phyloP scores from a whole-genome alignment of 2,329 filamentous ascomycete species.

The Helminthosporium solani region DNA sequence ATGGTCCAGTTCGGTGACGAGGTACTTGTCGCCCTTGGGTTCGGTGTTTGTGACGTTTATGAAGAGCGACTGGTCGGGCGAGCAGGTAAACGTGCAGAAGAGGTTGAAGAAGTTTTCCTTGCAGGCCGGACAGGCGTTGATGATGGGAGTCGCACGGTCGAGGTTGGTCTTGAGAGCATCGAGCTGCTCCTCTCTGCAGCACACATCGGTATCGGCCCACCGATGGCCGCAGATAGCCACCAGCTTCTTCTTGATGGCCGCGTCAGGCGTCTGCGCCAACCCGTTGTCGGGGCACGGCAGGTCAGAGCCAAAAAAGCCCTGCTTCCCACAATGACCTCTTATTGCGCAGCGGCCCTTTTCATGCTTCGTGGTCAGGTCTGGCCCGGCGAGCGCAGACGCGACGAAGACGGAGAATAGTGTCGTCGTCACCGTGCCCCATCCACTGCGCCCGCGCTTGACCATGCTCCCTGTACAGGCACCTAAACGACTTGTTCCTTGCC shows the following conservation, averaged over 20 bases:
- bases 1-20: conserved; percentile 91
- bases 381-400: conserved; percentile 29
- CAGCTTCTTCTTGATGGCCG: conserved; percentile 71
- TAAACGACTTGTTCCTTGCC: too few relatives aligned
- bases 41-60: conserved; percentile 83
- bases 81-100: conserved; percentile 98
- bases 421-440: conserved; percentile 26
- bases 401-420: conserved; percentile 33
- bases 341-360: conserved; percentile 88
- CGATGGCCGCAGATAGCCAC: conserved; percentile 82
- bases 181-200: conserved; percentile 81
- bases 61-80: conserved; percentile 92
- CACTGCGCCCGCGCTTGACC: conserved; percentile 5
- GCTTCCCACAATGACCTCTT: conserved; percentile 86
- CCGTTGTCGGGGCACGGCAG: conserved; percentile 93
- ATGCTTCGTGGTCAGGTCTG: conserved; percentile 58
- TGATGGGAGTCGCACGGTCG: conserved; percentile 81
- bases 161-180: conserved; percentile 79
- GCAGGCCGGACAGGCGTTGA: conserved; percentile 92
- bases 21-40: conserved; percentile 58
- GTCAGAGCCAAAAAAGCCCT: conserved; percentile 84
- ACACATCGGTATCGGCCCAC: conserved; percentile 82
- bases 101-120: conserved; percentile 98
- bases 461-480: too few relatives aligned
- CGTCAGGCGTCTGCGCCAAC: conserved; percentile 71